Evolutionary conservation across 305 asterid genomes (phyloP), one percentile per base, ranked within the genome.

Genomic region (Fraxinus dipetala): DNA sequence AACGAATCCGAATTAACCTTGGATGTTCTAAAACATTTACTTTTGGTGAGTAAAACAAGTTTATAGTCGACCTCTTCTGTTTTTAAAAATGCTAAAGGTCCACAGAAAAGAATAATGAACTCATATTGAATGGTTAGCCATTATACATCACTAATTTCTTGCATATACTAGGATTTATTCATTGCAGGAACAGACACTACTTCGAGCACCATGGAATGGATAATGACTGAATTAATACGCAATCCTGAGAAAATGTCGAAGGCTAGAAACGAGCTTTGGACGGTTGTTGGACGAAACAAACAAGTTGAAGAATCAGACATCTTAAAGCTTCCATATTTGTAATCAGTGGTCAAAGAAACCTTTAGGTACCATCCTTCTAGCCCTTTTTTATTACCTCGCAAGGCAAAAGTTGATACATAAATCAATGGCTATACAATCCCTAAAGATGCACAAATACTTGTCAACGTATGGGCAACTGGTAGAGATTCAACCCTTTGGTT

Each of bases 171-270:
- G 74, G 74, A 67, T 67, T 67, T 67, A 67, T 28, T 67, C 14
- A 0, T 67, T 28, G 74, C 74, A 34, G 81, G 75, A 28, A 56
- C 54, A 30, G 75, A 78, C 4, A 78, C 81, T 3, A 78, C 81
- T 14, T 32, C 75, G 40, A 78, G 32, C 75, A 78, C 75, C 2
- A 31, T 78, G 56, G 81, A 78, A 78, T 78, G 81, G 81, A 28
- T n/a, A 31, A 31, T 78, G 81, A 31, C 75, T n/a, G 81, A 78
- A 69, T 35, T 59, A 4, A 7, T 59, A 54, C 75, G 75, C 5
- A 78, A 78, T 36, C 74, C 81, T 36, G 69, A 54, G 36, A 67
- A 67, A 11, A 67, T 28, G 74, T 11, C 18, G 18, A 67, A 67
- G 30, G 74, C 35, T 13, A 67, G 32, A 67, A 67, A 67, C 0